These are phyloP conservation scores for Kokia cookei DNA, from an alignment of 441 rosid genomes.

Conservation along the genomic window DNA sequence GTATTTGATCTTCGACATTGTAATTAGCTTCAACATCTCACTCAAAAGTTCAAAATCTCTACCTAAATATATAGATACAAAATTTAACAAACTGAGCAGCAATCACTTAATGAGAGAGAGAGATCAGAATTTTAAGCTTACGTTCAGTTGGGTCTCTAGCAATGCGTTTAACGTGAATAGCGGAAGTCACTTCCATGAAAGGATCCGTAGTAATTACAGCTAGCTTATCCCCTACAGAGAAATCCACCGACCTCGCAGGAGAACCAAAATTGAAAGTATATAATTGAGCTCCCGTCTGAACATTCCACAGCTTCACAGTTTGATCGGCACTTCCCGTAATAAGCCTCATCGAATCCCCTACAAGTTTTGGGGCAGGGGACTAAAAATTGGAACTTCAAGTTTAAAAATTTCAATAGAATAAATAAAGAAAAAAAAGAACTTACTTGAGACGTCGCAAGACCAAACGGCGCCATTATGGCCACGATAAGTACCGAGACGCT, in stretches of 20 bases:
- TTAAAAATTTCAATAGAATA: not conserved
- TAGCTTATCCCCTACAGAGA: constrained; percentile 74
- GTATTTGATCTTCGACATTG: not conserved
- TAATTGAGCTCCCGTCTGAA: constrained; percentile 57
- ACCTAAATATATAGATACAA: not conserved
- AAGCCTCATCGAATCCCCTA: constrained; percentile 70
- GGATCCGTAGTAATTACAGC: constrained; percentile 90
- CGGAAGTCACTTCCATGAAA: constrained; percentile 74
- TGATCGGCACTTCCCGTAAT: constrained; percentile 93
- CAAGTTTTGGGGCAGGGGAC: not conserved
- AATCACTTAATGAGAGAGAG: not conserved
- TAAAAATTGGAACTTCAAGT: not conserved
- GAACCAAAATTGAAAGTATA: constrained; percentile 66
- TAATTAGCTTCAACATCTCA: not conserved
- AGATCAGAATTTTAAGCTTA: constrained; percentile 21
- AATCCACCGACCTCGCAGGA: constrained; percentile 85
- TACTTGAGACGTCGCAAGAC: constrained; percentile 87
- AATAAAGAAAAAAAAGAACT: not conserved
- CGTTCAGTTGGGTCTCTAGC: constrained; percentile 61
- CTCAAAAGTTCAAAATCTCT: not conserved
- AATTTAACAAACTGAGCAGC: not conserved
- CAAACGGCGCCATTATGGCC: constrained; percentile 98
- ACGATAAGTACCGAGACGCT: constrained; percentile 84
- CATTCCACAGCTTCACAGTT: constrained; percentile 83
- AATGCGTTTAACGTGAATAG: constrained; percentile 82